Evolutionary conservation across 352 stramenopile species (phyloP).

Genomic region (Pythium aphanidermatum): DNA sequence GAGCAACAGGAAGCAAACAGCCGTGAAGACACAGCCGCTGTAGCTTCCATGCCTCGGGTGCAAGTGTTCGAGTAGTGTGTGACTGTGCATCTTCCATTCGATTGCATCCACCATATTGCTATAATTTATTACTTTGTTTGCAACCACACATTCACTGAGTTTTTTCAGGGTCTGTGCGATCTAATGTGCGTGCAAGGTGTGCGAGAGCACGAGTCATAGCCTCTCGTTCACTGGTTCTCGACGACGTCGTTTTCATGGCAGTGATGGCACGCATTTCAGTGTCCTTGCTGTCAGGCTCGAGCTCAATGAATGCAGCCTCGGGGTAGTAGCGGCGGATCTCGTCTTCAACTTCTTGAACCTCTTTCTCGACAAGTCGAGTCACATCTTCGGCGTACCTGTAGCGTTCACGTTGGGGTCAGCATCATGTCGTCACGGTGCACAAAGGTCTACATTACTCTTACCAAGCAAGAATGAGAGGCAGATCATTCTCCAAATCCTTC

Average conservation of each 20-base stretch:
- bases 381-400: conserved; percentile 92
- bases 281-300: conserved; percentile 94
- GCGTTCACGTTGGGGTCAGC: no score
- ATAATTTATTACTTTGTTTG: conserved; percentile 16
- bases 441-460: conserved; percentile 27
- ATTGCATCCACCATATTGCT: no score
- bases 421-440: neutral
- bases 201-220: conserved; percentile 75
- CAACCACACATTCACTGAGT: neutral
- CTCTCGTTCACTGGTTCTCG: conserved; percentile 77
- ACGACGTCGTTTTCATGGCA: conserved; percentile 78
- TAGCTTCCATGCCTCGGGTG: conserved; percentile 2
- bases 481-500: conserved; percentile 89
- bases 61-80: conserved; percentile 16
- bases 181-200: conserved; percentile 67
- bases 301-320: conserved; percentile 95
- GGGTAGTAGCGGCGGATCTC: conserved; percentile 92
- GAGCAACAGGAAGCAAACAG: neutral
- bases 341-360: conserved; percentile 94
- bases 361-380: conserved; percentile 93
- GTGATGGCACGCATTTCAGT: conserved; percentile 81
- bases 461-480: conserved; percentile 92
- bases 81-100: no score
- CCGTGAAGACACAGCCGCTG: neutral
- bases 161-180: conserved; percentile 24